Percentiles rank a stretch among this genome's conserved stretches.
phyloP scores from a whole-genome alignment of 2,329 filamentous ascomycete species.

The Botryotinia calthae region DNA sequence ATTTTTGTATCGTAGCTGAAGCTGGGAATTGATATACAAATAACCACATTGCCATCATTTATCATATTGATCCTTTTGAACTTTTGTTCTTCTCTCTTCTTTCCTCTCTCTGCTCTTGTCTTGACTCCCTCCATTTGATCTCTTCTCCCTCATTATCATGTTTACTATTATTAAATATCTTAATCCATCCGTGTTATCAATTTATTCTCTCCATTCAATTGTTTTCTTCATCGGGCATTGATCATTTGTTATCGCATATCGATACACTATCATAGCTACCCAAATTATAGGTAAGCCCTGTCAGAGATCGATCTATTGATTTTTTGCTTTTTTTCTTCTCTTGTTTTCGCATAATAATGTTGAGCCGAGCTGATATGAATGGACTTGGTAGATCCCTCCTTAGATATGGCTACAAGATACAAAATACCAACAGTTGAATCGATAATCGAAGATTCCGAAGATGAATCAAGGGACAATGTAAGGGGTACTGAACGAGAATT shows the following conservation, averaged over 20 bases:
- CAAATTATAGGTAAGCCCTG: slow-evolving; percentile 28
- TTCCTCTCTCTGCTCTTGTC: not conserved
- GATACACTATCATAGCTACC: slow-evolving; percentile 27
- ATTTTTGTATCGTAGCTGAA: not conserved
- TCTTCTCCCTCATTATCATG: not conserved
- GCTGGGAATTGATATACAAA: not conserved
- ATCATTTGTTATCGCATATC: slow-evolving; percentile 21
- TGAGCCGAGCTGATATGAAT: slow-evolving; percentile 23
- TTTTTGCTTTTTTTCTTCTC: slow-evolving; percentile 1
- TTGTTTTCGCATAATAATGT: slow-evolving; percentile 5
- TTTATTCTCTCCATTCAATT: slow-evolving; percentile 17
- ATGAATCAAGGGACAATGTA: slow-evolving; percentile 30
- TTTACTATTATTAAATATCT: slow-evolving; percentile 1
- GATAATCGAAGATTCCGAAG: slow-evolving; percentile 35
- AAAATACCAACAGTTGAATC: slow-evolving; percentile 31
- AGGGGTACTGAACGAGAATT: slow-evolving; percentile 25
- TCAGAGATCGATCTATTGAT: slow-evolving; percentile 15
- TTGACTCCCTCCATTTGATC: not conserved
- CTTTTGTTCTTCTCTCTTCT: not conserved
- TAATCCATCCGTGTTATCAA: not conserved
- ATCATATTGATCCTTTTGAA: not conserved
- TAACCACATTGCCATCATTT: slow-evolving; percentile 1
- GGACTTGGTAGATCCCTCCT: slow-evolving; percentile 3
- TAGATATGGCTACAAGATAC: slow-evolving; percentile 35
- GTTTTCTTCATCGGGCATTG: slow-evolving; percentile 25